Evolutionary conservation across 495 filamentous ascomycete species (phyloP).

Genomic region (Mycothermus thermophilus): DNA sequence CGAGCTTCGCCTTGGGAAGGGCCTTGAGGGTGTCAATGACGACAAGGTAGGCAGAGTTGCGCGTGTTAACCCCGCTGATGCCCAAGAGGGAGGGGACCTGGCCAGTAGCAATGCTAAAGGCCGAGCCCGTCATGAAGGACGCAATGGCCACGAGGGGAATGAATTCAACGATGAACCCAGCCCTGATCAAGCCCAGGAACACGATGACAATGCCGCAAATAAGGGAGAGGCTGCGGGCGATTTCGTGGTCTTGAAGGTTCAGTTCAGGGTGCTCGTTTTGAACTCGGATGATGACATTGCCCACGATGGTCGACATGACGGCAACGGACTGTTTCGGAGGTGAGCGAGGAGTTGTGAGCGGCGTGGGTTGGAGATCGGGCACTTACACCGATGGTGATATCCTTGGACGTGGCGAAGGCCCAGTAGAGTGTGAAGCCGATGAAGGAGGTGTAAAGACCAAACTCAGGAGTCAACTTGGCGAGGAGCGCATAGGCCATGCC

Average conservation of each 20-base stretch:
- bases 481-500: conserved; percentile 53
- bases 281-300: conserved; percentile 53
- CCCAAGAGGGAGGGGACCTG: conserved; percentile 38
- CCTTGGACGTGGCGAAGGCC: conserved; percentile 55
- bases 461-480: conserved; percentile 42
- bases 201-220: conserved; percentile 34
- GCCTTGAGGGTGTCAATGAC: conserved; percentile 40
- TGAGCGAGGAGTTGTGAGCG: not conserved
- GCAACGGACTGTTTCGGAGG: conserved; percentile 58
- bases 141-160: conserved; percentile 38
- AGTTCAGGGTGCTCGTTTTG: conserved; percentile 28
- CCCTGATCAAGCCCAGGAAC: conserved; percentile 33
- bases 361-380: not conserved
- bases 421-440: conserved; percentile 54
- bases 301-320: conserved; percentile 83
- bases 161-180: conserved; percentile 41
- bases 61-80: conserved; percentile 33
- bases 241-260: conserved; percentile 18
- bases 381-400: conserved; percentile 55
- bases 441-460: conserved; percentile 53
- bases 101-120: conserved; percentile 37
- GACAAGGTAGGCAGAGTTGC: conserved; percentile 34
- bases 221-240: conserved; percentile 33
- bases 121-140: conserved; percentile 42
- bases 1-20: conserved; percentile 30